A percentile compares a stretch with the other conserved stretches of the same genome.
Evolutionary conservation across 345 rosid genomes (phyloP).

Genomic region (Leavenworthia alabamica): DNA sequence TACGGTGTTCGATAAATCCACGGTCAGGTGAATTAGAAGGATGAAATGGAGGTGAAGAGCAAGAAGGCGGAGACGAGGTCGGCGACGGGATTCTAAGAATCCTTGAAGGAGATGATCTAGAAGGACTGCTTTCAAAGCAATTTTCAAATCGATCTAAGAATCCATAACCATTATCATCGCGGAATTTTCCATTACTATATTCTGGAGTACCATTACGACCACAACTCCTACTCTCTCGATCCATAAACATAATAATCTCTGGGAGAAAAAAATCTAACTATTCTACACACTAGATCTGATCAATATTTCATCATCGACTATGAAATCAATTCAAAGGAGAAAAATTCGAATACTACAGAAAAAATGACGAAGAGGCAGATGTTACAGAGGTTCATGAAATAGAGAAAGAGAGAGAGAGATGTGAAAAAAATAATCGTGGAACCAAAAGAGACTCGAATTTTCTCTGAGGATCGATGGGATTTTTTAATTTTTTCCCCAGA

Average conservation of each 20-base stretch:
- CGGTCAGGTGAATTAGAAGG: slow-evolving; percentile 26
- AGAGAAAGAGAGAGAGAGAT: background rate
- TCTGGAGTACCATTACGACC: slow-evolving; percentile 27
- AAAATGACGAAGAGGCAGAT: background rate
- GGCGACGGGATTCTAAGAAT: slow-evolving; percentile 30
- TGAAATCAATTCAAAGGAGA: background rate
- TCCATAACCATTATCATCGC: slow-evolving; percentile 30
- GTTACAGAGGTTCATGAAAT: too few species aligned
- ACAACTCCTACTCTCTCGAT: slow-evolving; percentile 35
- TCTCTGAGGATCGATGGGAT: slow-evolving; percentile 11
- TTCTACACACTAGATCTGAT: slow-evolving; percentile 27
- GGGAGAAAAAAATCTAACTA: background rate
- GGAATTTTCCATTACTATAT: slow-evolving; percentile 23
- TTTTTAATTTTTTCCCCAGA: slow-evolving; percentile 7
- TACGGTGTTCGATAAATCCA: slow-evolving; percentile 54
- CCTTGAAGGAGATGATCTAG: slow-evolving; percentile 23
- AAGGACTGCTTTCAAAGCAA: slow-evolving; percentile 27
- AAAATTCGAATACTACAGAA: background rate
- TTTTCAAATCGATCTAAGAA: slow-evolving; percentile 30
- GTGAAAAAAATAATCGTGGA: slow-evolving; percentile 12
- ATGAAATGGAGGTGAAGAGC: slow-evolving; percentile 21
- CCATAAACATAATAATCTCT: slow-evolving; percentile 37
- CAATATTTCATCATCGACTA: slow-evolving; percentile 9
- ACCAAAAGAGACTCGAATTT: slow-evolving; percentile 21
- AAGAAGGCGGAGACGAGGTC: slow-evolving; percentile 29